Evolutionary conservation across 345 rosid species (phyloP), one percentile per base, ranked within the genome.

Genomic region (Excoecaria cochinchinensis): DNA sequence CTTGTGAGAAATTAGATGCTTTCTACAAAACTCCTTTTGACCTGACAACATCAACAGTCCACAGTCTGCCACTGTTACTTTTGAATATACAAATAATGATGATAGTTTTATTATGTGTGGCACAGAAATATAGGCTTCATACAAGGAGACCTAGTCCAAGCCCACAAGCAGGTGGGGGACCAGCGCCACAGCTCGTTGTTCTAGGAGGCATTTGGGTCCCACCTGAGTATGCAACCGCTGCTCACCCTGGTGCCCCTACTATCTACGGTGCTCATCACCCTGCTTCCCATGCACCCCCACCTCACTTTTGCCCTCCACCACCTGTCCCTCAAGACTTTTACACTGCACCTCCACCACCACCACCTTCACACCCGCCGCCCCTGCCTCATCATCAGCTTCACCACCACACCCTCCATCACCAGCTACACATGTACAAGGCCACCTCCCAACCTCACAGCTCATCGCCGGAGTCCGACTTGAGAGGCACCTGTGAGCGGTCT

Each of bases 161-260:
- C 86, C 93, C 96, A 81, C 98, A 90, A 80, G 80, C 88, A 46
- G 68, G 92, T 21, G 90, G 90, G 65, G 86, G 83, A 1, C 81
- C 86, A 10, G 64, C 89, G 6, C 89, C 95, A 1, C 98, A 86
- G 82, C 84, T 95, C 21, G 92, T 95, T 14, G 95, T 95, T 82
- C 82, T 95, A 74, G 98, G 98, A 12, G 85, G 97, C 70, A 91
- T 95, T 46, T 95, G 97, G 99, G 96, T 95, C 69, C 97, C 98
- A 15, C 91, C 94, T 0, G 99, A 95, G 64, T 95, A 95, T 67
- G 92, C 98, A 72, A 85, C 92, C 1, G 75, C 92, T 0, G 85
- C 89, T 56, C 87, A 89, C 74, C 77, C 82, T 31, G 94, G 91
- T 21, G 70, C 81, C 24, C 76, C 89, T 5, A 63, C 91, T 31